Evolutionary conservation across 768 basidiomycete genomes (phyloP), one percentile per base, ranked within the genome.

Genomic region (Suillus clintonianus): DNA sequence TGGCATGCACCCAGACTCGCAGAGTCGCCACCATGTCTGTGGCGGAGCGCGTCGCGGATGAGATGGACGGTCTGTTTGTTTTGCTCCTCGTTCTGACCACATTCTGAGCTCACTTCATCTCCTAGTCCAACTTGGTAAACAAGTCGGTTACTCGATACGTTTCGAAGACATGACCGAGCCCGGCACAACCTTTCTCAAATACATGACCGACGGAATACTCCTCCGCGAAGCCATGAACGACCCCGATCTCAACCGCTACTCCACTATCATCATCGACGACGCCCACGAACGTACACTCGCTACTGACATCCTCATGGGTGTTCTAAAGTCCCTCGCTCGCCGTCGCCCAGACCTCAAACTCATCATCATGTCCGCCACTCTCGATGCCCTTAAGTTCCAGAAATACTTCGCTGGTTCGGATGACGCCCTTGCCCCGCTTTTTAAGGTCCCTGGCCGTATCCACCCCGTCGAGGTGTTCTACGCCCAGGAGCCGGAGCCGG

Each of bases 171-270:
- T 76, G 74, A 76, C 74, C 14, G 76, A 76, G 91, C 95, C 92
- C 91, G 97, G 48, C 85, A 93, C 68, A 81, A 99, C 97, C 0
- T 97, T 99, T 78, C 83, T 99, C 67, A 98, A 97, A 75, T 99
- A 99, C 81, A 97, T 99, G 96, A 99, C 97, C 17, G 97, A 99
- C 70, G 97, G 97, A 85, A 97, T 98, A 95, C 88, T 94, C 61
- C 86, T 97, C n/a, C 89, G 95, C 22, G 95, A 97, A 80, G 95
- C 95, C 5, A 99, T 98, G 96, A 94, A 96, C 77, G 97, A 99
- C 77, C 91, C 94, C 10, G 84, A 86, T 22, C 85, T 99, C 43
- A 81, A 84, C 32, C 88, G 95, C 4, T 99, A 99, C 76, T 97
- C 94, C 22, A 98, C 97, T 24, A 95, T 99, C 78, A 99, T 99